Conservation (phyloP, 306 rosid species). For the Fagus sylvatica region DNA sequence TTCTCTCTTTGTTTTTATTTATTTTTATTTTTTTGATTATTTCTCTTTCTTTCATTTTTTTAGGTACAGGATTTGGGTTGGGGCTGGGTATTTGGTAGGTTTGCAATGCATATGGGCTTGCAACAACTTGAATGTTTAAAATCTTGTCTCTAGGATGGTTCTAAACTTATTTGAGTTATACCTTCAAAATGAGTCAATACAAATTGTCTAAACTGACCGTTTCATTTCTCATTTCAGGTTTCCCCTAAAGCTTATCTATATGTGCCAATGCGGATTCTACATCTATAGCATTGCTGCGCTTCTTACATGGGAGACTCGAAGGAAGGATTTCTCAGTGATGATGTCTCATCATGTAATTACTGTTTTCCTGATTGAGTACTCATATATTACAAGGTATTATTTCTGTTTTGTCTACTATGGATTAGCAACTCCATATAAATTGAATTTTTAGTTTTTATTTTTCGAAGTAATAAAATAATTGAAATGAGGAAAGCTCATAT, state of each 20-base stretch:
- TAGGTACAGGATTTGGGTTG: no score
- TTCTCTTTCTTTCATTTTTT: not conserved
- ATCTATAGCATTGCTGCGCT: slow-evolving; percentile 85
- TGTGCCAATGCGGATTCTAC: slow-evolving; percentile 97
- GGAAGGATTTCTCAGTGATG: slow-evolving; percentile 97
- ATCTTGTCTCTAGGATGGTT: not conserved
- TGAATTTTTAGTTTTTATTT: not conserved
- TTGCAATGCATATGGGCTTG: not conserved
- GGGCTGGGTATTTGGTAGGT: not conserved
- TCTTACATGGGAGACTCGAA: slow-evolving; percentile 88
- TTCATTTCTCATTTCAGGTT: slow-evolving; percentile 53
- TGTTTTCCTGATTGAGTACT: slow-evolving; percentile 67
- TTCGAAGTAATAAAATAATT: no score
- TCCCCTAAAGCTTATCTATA: slow-evolving; percentile 67
- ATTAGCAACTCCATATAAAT: not conserved
- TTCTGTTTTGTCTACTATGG: slow-evolving; percentile 1
- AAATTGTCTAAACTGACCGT: slow-evolving; percentile 29
- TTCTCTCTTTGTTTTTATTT: not conserved
- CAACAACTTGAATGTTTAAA: not conserved
- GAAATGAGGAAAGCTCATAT: no score
- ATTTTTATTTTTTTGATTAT: no score
- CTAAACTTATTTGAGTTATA: slow-evolving; percentile 17
- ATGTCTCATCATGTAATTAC: slow-evolving; percentile 94
- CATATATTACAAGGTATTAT: slow-evolving; percentile 76
- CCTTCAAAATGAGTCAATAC: slow-evolving; percentile 1